Percentiles rank a stretch among this genome's conserved stretches.
Evolutionary conservation across 495 filamentous ascomycete species (phyloP).

Genomic region (Lophiotrema nucula): DNA sequence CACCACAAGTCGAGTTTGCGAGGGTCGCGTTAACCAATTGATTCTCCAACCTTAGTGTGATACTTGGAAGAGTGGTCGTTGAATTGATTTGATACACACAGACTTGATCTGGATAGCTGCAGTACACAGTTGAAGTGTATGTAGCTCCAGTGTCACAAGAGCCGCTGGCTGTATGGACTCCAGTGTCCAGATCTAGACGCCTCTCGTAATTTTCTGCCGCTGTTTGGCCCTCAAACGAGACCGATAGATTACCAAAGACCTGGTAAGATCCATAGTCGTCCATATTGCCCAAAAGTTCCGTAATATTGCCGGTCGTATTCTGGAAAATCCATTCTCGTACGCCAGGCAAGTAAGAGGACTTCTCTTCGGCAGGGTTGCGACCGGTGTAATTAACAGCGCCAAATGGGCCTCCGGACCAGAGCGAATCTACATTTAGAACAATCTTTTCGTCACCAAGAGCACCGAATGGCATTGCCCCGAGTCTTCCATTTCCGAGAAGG

Average conservation of each 20-base stretch:
- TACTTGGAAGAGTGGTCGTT: too few species aligned
- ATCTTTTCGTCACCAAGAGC: slow-evolving; percentile 41
- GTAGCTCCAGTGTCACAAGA: too few species aligned
- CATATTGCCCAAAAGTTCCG: slow-evolving; percentile 41
- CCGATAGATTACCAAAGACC: neutral
- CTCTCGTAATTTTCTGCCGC: too few species aligned
- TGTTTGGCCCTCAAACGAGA: too few species aligned
- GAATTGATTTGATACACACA: too few species aligned
- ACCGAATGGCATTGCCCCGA: slow-evolving; percentile 43
- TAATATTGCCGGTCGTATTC: slow-evolving; percentile 49
- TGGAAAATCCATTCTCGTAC: slow-evolving; percentile 49
- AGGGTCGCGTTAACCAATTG: too few species aligned
- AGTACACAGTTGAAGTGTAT: too few species aligned
- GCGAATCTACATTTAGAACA: slow-evolving; percentile 47
- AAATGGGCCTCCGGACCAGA: slow-evolving; percentile 51
- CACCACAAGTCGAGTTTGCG: too few species aligned
- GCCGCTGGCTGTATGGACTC: too few species aligned
- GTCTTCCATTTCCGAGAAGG: neutral
- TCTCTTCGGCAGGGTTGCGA: slow-evolving; percentile 46
- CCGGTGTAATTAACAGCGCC: slow-evolving; percentile 45
- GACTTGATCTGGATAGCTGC: too few species aligned
- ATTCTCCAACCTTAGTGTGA: too few species aligned
- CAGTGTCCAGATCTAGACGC: too few species aligned
- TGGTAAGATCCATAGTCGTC: slow-evolving; percentile 44
- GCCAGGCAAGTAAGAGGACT: slow-evolving; percentile 40